Conservation (phyloP, 2,329 filamentous ascomycete species). For the Arthrobotrys iridis region DNA sequence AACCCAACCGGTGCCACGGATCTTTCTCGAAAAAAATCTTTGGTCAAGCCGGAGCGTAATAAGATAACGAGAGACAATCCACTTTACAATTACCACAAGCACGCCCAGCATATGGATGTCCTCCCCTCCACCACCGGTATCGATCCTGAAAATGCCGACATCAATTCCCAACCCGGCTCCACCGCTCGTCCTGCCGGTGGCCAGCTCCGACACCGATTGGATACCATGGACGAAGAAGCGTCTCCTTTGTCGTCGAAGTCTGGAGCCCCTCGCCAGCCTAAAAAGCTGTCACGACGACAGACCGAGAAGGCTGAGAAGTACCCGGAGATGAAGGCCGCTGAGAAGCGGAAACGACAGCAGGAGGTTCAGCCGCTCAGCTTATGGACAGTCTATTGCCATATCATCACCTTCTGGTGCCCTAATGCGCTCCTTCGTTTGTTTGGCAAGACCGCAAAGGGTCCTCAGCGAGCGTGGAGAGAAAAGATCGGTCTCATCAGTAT, state of each 20-base stretch:
- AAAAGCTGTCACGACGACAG: conserved; percentile 58
- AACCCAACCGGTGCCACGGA: conserved; percentile 60
- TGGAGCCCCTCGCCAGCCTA: conserved; percentile 59
- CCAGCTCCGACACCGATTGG: conserved; percentile 62
- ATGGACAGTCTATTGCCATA: conserved; percentile 94
- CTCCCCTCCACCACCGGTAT: conserved; percentile 91
- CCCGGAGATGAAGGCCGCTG: conserved; percentile 62
- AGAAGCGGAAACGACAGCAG: conserved; percentile 62
- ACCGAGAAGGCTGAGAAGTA: conserved; percentile 52
- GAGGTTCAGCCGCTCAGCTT: conserved; percentile 80
- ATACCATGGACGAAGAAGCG: conserved; percentile 59
- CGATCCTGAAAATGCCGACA: conserved; percentile 83
- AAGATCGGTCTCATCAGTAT: conserved; percentile 97
- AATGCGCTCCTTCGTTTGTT: conserved; percentile 85
- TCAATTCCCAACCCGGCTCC: conserved; percentile 69
- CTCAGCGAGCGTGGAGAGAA: conserved; percentile 93
- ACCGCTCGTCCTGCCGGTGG: conserved; percentile 62
- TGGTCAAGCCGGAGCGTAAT: conserved; percentile 88
- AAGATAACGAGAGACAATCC: conserved; percentile 86
- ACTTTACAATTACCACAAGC: conserved; percentile 94
- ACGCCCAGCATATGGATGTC: conserved; percentile 88
- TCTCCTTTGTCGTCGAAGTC: conserved; percentile 56
- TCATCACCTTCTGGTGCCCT: conserved; percentile 94
- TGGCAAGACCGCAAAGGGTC: conserved; percentile 83
- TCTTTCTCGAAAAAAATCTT: conserved; percentile 79